Percentiles rank a stretch among this genome's conserved stretches.
These are phyloP conservation scores for Quercus suber DNA, from an alignment of 306 rosid species.

Conservation along the genomic window DNA sequence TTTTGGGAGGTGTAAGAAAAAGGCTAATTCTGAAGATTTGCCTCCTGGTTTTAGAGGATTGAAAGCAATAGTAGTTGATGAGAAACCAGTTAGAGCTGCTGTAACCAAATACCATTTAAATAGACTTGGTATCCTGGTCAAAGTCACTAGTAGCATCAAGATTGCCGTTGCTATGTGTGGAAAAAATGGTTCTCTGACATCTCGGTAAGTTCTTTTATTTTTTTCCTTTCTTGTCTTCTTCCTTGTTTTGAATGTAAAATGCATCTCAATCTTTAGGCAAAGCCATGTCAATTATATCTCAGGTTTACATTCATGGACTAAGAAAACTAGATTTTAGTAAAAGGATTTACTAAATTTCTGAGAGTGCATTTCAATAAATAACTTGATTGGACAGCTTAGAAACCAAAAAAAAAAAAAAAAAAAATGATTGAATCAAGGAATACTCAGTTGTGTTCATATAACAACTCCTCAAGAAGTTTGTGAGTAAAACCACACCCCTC, in stretches of 20 bases:
- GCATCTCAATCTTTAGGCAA: neutral
- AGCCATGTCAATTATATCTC: neutral
- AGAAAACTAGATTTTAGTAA: neutral
- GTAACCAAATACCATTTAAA: constrained; percentile 85
- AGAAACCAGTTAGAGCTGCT: constrained; percentile 92
- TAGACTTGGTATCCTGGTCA: constrained; percentile 83
- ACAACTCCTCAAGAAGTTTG: neutral
- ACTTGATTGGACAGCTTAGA: neutral
- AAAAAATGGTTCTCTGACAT: constrained; percentile 55
- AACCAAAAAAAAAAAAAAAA: too few species aligned
- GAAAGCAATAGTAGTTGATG: constrained; percentile 83
- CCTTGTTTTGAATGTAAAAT: neutral
- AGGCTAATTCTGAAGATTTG: constrained; percentile 65
- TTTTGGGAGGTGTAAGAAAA: constrained; percentile 67
- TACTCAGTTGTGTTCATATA: neutral
- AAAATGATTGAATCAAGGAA: neutral
- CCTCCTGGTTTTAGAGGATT: constrained; percentile 78
- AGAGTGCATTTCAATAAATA: neutral
- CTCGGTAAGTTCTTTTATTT: constrained; percentile 42
- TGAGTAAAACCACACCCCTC: neutral
- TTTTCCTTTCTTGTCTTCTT: neutral
- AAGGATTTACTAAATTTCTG: neutral
- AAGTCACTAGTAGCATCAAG: constrained; percentile 56
- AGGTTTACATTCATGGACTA: neutral
- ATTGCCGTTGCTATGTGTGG: constrained; percentile 54